These are phyloP conservation scores for Ceratocystis cacaofunesta DNA, from an alignment of 2,329 filamentous ascomycete genomes.

Conservation along the genomic window DNA sequence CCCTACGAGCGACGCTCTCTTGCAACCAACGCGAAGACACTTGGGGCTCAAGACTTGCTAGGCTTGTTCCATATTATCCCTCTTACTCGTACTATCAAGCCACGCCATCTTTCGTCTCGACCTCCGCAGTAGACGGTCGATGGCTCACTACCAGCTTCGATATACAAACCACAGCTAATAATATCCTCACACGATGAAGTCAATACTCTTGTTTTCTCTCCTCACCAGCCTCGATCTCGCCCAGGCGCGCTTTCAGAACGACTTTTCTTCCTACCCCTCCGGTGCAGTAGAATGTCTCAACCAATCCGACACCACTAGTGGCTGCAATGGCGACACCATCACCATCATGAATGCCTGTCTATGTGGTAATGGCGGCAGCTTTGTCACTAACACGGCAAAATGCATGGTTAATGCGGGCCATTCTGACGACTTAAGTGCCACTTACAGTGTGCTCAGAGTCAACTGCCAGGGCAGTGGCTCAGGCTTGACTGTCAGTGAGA, in stretches of 20 bases:
- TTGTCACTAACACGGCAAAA: conserved; percentile 32
- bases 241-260: conserved; percentile 21
- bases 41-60: background rate
- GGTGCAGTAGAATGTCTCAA: conserved; percentile 29
- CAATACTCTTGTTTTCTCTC: conserved; percentile 22
- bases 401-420: conserved; percentile 29
- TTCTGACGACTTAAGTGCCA: conserved; percentile 27
- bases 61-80: background rate
- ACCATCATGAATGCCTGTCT: conserved; percentile 34
- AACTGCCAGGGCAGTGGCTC: conserved; percentile 33
- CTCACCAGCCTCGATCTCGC: conserved; percentile 20
- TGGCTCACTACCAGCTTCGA: background rate
- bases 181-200: conserved; percentile 8
- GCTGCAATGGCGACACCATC: conserved; percentile 29
- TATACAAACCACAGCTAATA: background rate
- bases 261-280: conserved; percentile 26
- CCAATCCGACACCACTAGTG: conserved; percentile 26
- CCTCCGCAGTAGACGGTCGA: too few species aligned
- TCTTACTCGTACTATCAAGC: background rate
- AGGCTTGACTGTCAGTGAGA: conserved; percentile 29
- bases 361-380: conserved; percentile 35
- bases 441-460: conserved; percentile 30
- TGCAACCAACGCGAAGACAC: background rate
- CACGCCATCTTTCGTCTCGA: background rate
- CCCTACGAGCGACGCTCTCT: background rate